These are phyloP conservation scores for Suhomyces kunorum DNA, from an alignment of 1,139 yeast species.

Conservation along the genomic window DNA sequence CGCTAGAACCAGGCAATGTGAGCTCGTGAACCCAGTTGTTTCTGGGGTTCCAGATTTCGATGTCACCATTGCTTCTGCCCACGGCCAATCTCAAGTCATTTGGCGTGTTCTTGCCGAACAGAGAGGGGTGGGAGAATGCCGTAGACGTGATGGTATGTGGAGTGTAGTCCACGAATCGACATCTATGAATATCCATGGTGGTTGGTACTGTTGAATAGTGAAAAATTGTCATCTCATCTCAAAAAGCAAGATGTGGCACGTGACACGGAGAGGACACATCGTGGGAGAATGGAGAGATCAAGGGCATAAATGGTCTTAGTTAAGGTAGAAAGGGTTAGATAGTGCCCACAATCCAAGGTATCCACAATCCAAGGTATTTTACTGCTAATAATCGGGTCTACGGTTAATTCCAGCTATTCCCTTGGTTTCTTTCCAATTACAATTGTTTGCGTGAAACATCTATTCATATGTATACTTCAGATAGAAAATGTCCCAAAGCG, in stretches of 20 bases:
- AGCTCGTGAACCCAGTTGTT: constrained; percentile 57
- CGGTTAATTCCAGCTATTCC: too few species aligned
- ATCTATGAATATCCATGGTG: constrained; percentile 79
- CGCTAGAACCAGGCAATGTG: constrained; percentile 76
- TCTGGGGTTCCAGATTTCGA: constrained; percentile 94
- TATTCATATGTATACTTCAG: too few species aligned
- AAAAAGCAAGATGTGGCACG: constrained; percentile 9
- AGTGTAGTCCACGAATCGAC: constrained; percentile 86
- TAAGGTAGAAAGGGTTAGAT: too few species aligned
- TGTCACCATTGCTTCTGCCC: constrained; percentile 92
- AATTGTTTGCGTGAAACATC: too few species aligned
- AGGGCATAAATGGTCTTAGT: too few species aligned
- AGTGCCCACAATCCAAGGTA: too few species aligned
- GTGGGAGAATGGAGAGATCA: too few species aligned
- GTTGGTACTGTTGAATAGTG: constrained; percentile 7
- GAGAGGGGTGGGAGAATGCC: constrained; percentile 73
- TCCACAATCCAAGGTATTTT: too few species aligned
- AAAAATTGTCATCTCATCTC: constrained; percentile 17
- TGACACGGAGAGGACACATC: constrained; percentile 7
- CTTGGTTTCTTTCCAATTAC: too few species aligned
- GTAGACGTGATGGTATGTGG: constrained; percentile 85
- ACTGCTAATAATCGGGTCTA: too few species aligned
- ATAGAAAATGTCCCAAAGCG: too few species aligned
- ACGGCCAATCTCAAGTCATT: constrained; percentile 77
- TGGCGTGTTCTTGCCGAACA: constrained; percentile 51